Evolutionary conservation across 371 early-diverging fungal species (phyloP), one percentile per base, ranked within the genome.

Genomic region (Mucor ambiguus): DNA sequence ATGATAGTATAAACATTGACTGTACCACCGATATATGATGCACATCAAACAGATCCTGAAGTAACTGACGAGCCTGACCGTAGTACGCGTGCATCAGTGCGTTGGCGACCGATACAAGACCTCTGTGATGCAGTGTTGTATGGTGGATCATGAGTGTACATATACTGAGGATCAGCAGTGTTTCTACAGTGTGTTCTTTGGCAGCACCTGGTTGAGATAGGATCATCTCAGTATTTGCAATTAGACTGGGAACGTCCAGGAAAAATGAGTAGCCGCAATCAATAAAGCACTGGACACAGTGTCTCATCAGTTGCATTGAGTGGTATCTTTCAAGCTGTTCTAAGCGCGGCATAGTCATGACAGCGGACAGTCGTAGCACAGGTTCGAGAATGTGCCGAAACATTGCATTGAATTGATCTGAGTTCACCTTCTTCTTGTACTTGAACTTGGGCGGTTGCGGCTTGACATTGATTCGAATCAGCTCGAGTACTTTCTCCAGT

Each of bases 11-110:
- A 29, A 78, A 70, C 52, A 83, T 64, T 2, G 83, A 74, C 32
- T 76, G 79, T 9, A 83, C 69, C 12, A 83, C 69, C 10, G 66
- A 66, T 11, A 80, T 64, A 64, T 83, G 76, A n/a, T 65, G 72
- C 0, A 73, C 68, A 57, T 78, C 83, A 67, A 83, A 83, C 18
- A 80, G 56, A 57, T 83, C 77, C 64, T 80, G 76, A 43, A 83
- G 60, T 35, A 80, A 37, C 8, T 68, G 56, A 16, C 69, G 69
- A n/a, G 83, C 83, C 32, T 77, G 77, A n/a, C 66, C 22, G 49
- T 80, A 71, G 58, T 78, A 83, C 6, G 63, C 60, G 26, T 75
- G 71, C 70, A 74, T 73, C 41, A 83, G 46, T 2, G 67, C 65
- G 54, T 67, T 56, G 2, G 78, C 77, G 4, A 71, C 63, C n/a